Percentiles rank a stretch among this genome's conserved stretches.
phyloP scores from a whole-genome alignment of 2,329 filamentous ascomycete genomes.

The Alternaria conjuncta region DNA sequence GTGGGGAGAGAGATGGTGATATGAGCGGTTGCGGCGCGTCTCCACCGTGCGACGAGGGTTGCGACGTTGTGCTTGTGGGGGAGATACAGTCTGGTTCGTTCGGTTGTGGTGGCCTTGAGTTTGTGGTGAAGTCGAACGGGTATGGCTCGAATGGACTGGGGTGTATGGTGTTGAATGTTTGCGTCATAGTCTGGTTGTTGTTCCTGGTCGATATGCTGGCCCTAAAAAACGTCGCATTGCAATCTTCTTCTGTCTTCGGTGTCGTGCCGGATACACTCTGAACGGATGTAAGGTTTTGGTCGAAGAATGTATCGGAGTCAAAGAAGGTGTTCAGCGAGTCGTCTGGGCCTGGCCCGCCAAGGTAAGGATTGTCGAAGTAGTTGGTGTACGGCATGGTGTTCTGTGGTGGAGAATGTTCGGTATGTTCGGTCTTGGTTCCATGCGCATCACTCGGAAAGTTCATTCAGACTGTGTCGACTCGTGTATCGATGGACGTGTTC shows the following conservation, averaged over 20 bases:
- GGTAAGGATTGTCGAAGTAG: slow-evolving; percentile 32
- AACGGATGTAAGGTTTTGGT: slow-evolving; percentile 32
- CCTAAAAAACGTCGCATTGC: slow-evolving; percentile 23
- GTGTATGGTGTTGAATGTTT: slow-evolving; percentile 25
- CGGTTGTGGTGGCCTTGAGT: slow-evolving; percentile 18
- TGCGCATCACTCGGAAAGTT: slow-evolving; percentile 31
- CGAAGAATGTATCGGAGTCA: slow-evolving; percentile 34
- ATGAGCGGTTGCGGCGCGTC: slow-evolving; percentile 31
- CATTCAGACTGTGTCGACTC: slow-evolving; percentile 22
- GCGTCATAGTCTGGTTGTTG: slow-evolving; percentile 18
- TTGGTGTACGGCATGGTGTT: slow-evolving; percentile 13
- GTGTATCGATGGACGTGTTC: slow-evolving; percentile 3
- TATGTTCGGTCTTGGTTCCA: slow-evolving; percentile 31
- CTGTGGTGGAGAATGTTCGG: slow-evolving; percentile 32
- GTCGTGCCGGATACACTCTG: slow-evolving; percentile 26
- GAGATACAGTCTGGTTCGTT: slow-evolving; percentile 26
- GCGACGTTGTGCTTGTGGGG: slow-evolving; percentile 29
- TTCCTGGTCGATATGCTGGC: slow-evolving; percentile 20
- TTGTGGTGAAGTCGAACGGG: slow-evolving; percentile 26
- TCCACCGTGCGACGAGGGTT: slow-evolving; percentile 44
- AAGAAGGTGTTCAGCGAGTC: slow-evolving; percentile 38
- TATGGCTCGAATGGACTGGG: slow-evolving; percentile 29
- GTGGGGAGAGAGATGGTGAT: slow-evolving; percentile 36
- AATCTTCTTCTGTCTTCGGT: slow-evolving; percentile 19
- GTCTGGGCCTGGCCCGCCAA: slow-evolving; percentile 29